Evolutionary conservation across 2,329 filamentous ascomycete species (phyloP).

Genomic region (Neophaeococcomyces aloes): DNA sequence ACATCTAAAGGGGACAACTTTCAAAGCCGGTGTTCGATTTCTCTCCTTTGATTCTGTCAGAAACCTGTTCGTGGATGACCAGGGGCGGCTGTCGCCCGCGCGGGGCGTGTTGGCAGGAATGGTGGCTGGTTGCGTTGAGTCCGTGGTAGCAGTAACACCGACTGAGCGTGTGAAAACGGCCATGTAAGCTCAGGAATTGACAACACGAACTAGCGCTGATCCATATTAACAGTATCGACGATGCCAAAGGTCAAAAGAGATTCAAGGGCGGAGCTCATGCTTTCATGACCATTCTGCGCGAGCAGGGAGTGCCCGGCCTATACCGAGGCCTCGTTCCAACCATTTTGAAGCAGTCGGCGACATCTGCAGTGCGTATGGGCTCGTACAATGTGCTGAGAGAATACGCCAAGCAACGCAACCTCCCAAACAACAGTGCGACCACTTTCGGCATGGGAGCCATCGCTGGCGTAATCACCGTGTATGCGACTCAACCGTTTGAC

Average conservation of each 20-base stretch:
- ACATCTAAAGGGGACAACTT: slow-evolving; percentile 40
- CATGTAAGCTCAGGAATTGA: no score
- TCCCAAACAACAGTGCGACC: slow-evolving; percentile 38
- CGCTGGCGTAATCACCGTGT: slow-evolving; percentile 42
- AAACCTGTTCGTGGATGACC: slow-evolving; percentile 44
- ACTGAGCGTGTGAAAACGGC: slow-evolving; percentile 59
- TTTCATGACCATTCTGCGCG: slow-evolving; percentile 36
- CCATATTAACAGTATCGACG: slow-evolving; percentile 2
- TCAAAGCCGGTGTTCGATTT: slow-evolving; percentile 55
- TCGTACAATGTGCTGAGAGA: slow-evolving; percentile 54
- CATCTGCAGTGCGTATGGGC: slow-evolving; percentile 51
- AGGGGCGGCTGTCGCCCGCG: slow-evolving; percentile 44
- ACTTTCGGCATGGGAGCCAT: slow-evolving; percentile 53
- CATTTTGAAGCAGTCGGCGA: slow-evolving; percentile 50
- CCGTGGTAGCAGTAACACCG: slow-evolving; percentile 52
- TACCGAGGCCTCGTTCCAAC: slow-evolving; percentile 50
- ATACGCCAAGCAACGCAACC: slow-evolving; percentile 38
- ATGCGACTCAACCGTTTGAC: slow-evolving; percentile 33
- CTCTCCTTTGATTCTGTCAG: slow-evolving; percentile 56
- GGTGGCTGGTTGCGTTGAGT: slow-evolving; percentile 50
- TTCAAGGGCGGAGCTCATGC: slow-evolving; percentile 33
- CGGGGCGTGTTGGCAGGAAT: slow-evolving; percentile 52
- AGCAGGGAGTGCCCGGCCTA: slow-evolving; percentile 43
- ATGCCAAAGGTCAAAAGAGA: slow-evolving; percentile 3
- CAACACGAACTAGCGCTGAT: not conserved